Evolutionary conservation across 2,329 filamentous ascomycete species (phyloP), one percentile per base, ranked within the genome.

Genomic region (Zymoseptoria pseudotritici): DNA sequence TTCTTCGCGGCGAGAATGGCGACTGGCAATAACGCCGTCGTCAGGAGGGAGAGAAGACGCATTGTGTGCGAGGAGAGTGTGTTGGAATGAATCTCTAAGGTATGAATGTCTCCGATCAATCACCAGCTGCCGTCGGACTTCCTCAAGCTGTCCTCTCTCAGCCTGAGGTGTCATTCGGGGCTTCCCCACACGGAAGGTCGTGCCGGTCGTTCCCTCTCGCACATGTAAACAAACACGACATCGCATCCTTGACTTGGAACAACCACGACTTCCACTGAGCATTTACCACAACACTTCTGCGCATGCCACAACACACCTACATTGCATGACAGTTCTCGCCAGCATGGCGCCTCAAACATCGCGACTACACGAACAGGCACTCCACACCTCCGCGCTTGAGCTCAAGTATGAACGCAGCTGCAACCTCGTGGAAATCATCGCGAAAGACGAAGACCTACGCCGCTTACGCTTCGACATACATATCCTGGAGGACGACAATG

Each of bases 371-470:
- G 74, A 81, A 65, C 77, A 82, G 70, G 76, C 80, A 50, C 75
- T 85, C 53, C 77, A 78, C 58, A 82, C 79, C 53, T 73, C 79
- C 50, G 74, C 72, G 17, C 81, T 91, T 57, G 90, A 95, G 71
- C 76, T 88, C 62, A 83, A 83, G 67, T 90, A 92, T 72, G 84
- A 88, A 65, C 80, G 82, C 61, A 83, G 82, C 65, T 75, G 83
- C 58, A 85, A 87, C 66, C 80, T 86, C 58, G 82, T 88, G 42
- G 83, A 89, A 57, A 78, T 87, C 10, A 80, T 95, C 58, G 77
- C 84, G 65, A 89, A 89, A 68, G 85, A 91, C 65, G 92, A 97
- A 73, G 84, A 87, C 61, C 79, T 84, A 49, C 86, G 92, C 54
- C 82, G 86, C 64, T 75, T 91, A 56, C 85, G 85, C 65, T 80